Conservation (phyloP, 805 yeast genomes). For the Tetrapisispora fleetii region DNA sequence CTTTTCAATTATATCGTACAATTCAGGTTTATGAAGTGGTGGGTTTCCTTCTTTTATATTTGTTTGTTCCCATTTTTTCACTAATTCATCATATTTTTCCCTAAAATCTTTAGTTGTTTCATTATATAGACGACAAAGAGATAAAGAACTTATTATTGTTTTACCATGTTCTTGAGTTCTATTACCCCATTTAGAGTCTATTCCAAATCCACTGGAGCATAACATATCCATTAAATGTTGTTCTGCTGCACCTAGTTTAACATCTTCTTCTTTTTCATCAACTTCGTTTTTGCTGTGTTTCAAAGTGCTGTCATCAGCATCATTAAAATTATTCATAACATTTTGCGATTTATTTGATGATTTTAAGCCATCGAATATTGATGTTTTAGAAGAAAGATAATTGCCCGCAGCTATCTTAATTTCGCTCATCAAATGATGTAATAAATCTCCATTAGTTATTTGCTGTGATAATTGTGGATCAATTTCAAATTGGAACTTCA, state of each 20-base stretch:
- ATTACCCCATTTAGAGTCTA: conserved; percentile 73
- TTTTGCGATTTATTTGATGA: conserved; percentile 27
- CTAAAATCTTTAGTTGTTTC: conserved; percentile 29
- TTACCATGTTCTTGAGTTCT: conserved; percentile 80
- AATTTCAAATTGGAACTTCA: conserved; percentile 32
- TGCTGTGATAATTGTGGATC: not conserved
- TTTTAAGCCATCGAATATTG: conserved; percentile 68
- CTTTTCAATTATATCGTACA: conserved; percentile 22
- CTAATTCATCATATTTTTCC: conserved; percentile 10
- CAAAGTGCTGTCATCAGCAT: not conserved
- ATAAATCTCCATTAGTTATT: conserved; percentile 34
- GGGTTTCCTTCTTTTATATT: conserved; percentile 1
- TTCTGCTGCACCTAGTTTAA: conserved; percentile 75
- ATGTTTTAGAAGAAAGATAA: conserved; percentile 42
- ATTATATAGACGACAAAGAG: conserved; percentile 33
- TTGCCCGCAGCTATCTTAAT: conserved; percentile 70
- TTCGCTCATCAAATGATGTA: conserved; percentile 43
- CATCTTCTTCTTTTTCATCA: conserved; percentile 36
- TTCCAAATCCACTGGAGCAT: conserved; percentile 73
- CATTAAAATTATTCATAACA: not conserved
- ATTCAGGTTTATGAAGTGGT: conserved; percentile 23
- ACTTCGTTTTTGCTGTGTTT: not conserved
- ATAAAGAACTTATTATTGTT: conserved; percentile 74
- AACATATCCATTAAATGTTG: conserved; percentile 92
- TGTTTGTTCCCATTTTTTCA: conserved; percentile 16